phyloP scores from a whole-genome alignment of 306 rosid genomes.

The Rosa rugosa region DNA sequence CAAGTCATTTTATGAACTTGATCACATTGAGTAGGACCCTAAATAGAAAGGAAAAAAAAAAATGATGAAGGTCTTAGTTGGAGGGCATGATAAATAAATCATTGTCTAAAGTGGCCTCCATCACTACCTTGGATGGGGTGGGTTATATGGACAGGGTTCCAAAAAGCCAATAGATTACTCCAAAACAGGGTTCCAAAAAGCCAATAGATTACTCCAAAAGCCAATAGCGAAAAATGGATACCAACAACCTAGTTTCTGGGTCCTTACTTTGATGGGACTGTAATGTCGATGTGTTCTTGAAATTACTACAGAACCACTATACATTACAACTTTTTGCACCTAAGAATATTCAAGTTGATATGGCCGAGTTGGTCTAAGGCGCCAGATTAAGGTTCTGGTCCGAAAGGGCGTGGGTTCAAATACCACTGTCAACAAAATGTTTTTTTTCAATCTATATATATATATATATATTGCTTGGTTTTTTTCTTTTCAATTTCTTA shows the following conservation, averaged over 20 bases:
- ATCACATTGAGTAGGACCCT: background rate
- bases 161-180: background rate
- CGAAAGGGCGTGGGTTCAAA: conserved; percentile 78
- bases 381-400: conserved; percentile 73
- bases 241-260: conserved; percentile 27
- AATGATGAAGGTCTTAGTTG: conserved; percentile 39
- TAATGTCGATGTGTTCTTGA: background rate
- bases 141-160: background rate
- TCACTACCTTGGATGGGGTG: conserved; percentile 25
- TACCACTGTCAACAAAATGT: conserved; percentile 57
- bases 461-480: too few relatives aligned
- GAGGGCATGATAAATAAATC: conserved; percentile 42
- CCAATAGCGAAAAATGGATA: too few relatives aligned
- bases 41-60: too few relatives aligned
- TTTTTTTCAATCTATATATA: background rate
- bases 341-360: conserved; percentile 25
- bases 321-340: too few relatives aligned
- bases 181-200: conserved; percentile 1
- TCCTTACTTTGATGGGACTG: conserved; percentile 24
- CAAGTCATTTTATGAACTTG: background rate
- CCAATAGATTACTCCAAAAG: background rate
- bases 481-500: too few relatives aligned
- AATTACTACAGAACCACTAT: too few relatives aligned
- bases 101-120: conserved; percentile 35
- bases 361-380: conserved; percentile 81